Percentiles rank a stretch among this genome's conserved stretches.
phyloP scores from a whole-genome alignment of 345 rosid species.

The Cardamine chenopodiifolia region DNA sequence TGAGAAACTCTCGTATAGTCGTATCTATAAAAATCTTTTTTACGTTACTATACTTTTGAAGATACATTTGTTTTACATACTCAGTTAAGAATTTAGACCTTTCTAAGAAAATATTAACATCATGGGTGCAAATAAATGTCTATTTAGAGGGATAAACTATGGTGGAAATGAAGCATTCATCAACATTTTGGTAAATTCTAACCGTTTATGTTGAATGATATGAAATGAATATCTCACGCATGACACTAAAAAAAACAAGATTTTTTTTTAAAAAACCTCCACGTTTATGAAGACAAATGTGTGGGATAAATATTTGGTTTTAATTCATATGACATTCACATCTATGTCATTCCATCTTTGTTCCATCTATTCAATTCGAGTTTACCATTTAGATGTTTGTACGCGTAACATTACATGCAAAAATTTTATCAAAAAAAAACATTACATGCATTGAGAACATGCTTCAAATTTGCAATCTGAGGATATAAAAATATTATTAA shows the following conservation, averaged over 20 bases:
- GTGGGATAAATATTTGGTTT: background rate
- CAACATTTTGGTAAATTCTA: background rate
- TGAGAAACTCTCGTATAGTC: too few relatives aligned
- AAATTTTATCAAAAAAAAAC: too few relatives aligned
- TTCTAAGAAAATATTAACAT: background rate
- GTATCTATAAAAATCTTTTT: background rate
- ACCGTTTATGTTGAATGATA: background rate
- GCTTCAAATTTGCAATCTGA: background rate
- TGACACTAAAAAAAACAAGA: background rate
- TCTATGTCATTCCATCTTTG: background rate
- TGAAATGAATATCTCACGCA: background rate
- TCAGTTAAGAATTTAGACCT: too few relatives aligned
- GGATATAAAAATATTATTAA: too few relatives aligned
- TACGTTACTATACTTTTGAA: too few relatives aligned
- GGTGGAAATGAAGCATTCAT: background rate
- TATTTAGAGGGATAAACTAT: too few relatives aligned
- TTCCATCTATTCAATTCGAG: background rate
- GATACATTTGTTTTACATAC: too few relatives aligned
- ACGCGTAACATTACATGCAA: background rate
- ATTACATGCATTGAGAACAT: background rate
- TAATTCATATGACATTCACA: background rate
- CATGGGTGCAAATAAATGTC: background rate
- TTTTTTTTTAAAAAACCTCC: background rate
- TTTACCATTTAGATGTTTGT: background rate
- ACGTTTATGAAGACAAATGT: background rate